Base-by-base conservation (phyloP, 139 green algal genomes). In the Zygnema circumcarinatum region DNA sequence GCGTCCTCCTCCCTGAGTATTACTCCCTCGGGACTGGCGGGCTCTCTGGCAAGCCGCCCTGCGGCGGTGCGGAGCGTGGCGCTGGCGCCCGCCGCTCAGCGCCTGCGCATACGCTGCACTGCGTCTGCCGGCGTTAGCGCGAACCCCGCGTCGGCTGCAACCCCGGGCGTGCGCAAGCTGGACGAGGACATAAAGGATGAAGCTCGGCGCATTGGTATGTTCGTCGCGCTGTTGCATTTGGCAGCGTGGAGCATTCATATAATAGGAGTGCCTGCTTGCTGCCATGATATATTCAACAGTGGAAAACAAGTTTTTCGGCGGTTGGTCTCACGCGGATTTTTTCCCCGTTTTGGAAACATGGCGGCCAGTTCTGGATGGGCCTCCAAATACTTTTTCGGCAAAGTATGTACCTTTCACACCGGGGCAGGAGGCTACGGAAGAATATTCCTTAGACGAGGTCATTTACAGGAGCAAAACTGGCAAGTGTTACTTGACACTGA, bases 401-500 rank as follows among this genome's bases (percentile, higher is more conserved):
- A 93, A 95, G 11, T 99, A 98, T 83, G 94, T 98, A 32, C 97
- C 97, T 2, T 98, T 99, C 91, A 91, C 31, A 75, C 94, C 73
- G 93, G 96, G 36, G 83, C 92, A 79, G 42, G 67, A 0, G 67
- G 79, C 38, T 90, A 79, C 84, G 0, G 97, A 99, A 91, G 81
- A 93, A 54, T 99, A 99, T 92, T 95, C 92, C 0, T 87, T 99
- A 38, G 97, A 99, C 86, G 93, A 98, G 53, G 95, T 99, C 11
- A 92, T 98, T 33, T 99, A 98, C 89, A 90, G 95, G 47, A 87
- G 91, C 68, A 83, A 93, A 54, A 94, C 96, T 84, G 97, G 90
- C 53, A 79, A 38, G 74, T 82, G 33, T n/a, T 67, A n/a, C 38
- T 52, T 72, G 54, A 33, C 25, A 29, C 29, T 29, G 25, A 72